A percentile compares a stretch with the other conserved stretches of the same genome.
These are phyloP conservation scores for Boletus reticulatus DNA, from an alignment of 768 basidiomycete genomes.

Conservation along the genomic window DNA sequence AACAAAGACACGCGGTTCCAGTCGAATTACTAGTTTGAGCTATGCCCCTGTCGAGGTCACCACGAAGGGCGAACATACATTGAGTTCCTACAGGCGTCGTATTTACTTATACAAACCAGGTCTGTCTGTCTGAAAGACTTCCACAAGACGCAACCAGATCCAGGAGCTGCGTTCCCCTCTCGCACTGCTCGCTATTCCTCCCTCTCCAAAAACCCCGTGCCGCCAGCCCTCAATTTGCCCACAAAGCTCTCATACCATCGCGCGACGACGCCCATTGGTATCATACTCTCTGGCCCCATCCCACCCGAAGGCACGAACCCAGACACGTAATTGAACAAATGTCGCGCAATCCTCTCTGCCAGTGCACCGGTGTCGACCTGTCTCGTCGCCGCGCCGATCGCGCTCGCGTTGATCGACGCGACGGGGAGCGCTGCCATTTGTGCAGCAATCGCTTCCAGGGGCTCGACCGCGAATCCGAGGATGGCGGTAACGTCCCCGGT, in stretches of 20 bases:
- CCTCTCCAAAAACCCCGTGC: conserved; percentile 60
- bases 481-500: conserved; percentile 61
- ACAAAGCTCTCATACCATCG: conserved; percentile 74
- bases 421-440: conserved; percentile 52
- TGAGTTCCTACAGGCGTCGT: too few species aligned
- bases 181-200: conserved; percentile 6
- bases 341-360: conserved; percentile 46
- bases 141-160: background rate
- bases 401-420: conserved; percentile 21
- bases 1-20: too few species aligned
- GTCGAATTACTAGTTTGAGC: too few species aligned
- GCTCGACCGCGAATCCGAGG: conserved; percentile 80
- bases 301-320: conserved; percentile 52
- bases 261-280: conserved; percentile 61
- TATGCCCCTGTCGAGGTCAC: too few species aligned
- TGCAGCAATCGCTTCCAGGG: conserved; percentile 55
- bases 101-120: too few species aligned
- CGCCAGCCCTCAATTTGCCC: conserved; percentile 55
- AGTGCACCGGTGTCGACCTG: conserved; percentile 11
- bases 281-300: conserved; percentile 47
- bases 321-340: conserved; percentile 73
- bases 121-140: background rate
- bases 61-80: too few species aligned
- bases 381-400: conserved; percentile 12
- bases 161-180: background rate